These are phyloP conservation scores for Terana coerulea DNA, from an alignment of 768 basidiomycete species.

Conservation along the genomic window DNA sequence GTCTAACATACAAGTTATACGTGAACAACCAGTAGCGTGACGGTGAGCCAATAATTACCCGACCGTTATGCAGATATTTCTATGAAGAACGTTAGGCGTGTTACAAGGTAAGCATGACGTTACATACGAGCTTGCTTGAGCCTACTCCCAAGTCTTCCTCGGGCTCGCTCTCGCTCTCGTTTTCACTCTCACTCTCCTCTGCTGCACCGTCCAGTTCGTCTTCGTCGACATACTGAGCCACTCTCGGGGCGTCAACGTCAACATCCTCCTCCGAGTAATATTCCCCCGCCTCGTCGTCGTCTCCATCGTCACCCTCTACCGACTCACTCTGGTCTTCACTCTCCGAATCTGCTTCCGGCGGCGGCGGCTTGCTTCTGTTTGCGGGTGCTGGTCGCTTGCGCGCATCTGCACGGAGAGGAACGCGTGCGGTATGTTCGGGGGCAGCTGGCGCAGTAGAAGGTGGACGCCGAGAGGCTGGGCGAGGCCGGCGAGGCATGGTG, in stretches of 20 bases:
- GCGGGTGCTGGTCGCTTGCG: not conserved
- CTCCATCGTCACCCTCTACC: constrained; percentile 18
- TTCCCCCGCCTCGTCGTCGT: constrained; percentile 22
- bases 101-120: not conserved
- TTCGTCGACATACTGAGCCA: constrained; percentile 60
- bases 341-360: not conserved
- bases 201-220: constrained; percentile 30
- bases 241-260: constrained; percentile 50
- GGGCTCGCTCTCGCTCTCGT: constrained; percentile 14
- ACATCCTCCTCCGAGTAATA: constrained; percentile 16
- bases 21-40: not conserved
- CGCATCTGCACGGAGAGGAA: not conserved
- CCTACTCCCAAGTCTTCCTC: constrained; percentile 11
- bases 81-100: not conserved
- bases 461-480: constrained; percentile 29
- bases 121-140: constrained; percentile 10
- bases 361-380: not conserved
- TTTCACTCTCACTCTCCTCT: no score
- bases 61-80: not conserved
- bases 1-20: constrained; percentile 9
- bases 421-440: not conserved
- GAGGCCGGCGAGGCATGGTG: constrained; percentile 37
- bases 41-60: not conserved
- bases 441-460: not conserved
- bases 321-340: constrained; percentile 10